These are phyloP conservation scores for Tulasnella sp. DNA, from an alignment of 768 basidiomycete species.

Conservation along the genomic window DNA sequence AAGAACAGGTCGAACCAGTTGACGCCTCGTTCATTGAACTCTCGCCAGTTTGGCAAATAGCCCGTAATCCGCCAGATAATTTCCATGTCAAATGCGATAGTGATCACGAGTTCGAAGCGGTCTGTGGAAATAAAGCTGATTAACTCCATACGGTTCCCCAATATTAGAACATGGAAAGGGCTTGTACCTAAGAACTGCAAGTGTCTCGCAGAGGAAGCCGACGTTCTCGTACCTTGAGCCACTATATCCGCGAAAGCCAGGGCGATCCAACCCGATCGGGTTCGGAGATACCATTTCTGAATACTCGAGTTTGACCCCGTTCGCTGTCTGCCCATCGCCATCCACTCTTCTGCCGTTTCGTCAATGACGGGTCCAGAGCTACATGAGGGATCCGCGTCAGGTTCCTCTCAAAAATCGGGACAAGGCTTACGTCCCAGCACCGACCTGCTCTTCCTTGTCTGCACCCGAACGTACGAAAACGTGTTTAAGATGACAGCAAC, in stretches of 20 bases:
- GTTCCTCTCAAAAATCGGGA: background rate
- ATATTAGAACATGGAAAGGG: too few species aligned
- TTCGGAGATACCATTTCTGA: conserved; percentile 49
- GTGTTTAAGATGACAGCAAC: conserved; percentile 95
- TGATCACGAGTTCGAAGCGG: conserved; percentile 37
- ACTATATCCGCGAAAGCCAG: conserved; percentile 68
- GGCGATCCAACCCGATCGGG: conserved; percentile 69
- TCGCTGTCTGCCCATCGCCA: conserved; percentile 20
- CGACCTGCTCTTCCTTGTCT: conserved; percentile 92
- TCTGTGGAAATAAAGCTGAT: background rate
- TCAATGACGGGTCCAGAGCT: conserved; percentile 46
- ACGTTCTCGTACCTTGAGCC: conserved; percentile 65
- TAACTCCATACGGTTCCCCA: too few species aligned
- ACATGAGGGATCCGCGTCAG: conserved; percentile 1
- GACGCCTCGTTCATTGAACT: conserved; percentile 46
- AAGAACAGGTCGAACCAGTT: conserved; percentile 77
- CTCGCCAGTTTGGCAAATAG: conserved; percentile 76
- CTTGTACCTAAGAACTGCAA: conserved; percentile 33
- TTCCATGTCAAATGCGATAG: conserved; percentile 83
- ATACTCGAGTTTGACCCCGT: background rate
- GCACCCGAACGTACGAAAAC: conserved; percentile 79
- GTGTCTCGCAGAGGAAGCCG: conserved; percentile 43
- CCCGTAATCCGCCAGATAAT: conserved; percentile 70
- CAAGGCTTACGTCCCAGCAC: conserved; percentile 49
- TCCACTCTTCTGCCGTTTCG: conserved; percentile 41